Conservation (phyloP, 768 basidiomycete species). For the Lactarius sanguifluus region DNA sequence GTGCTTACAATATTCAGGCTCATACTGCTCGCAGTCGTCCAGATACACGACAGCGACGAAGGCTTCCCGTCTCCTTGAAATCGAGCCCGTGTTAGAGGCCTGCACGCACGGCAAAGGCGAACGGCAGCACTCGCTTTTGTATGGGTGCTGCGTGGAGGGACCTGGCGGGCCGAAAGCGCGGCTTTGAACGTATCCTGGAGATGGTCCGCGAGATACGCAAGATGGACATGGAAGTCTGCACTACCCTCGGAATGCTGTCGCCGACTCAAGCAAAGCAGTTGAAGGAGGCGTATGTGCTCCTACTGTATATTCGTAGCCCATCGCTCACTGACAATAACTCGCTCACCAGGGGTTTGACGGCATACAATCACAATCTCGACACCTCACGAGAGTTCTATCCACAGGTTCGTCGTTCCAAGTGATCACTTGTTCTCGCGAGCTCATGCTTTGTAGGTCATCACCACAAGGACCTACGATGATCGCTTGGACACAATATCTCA, state of each 20-base stretch:
- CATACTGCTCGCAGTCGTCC: slow-evolving; percentile 98
- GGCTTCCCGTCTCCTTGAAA: slow-evolving; percentile 81
- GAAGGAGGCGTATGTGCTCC: slow-evolving; percentile 77
- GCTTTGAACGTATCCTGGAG: slow-evolving; percentile 87
- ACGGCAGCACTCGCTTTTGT: slow-evolving; percentile 96
- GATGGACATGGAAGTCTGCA: slow-evolving; percentile 99
- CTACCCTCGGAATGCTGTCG: slow-evolving; percentile 94
- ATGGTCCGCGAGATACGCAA: slow-evolving; percentile 91
- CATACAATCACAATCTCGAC: slow-evolving; percentile 98
- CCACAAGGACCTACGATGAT: slow-evolving; percentile 92
- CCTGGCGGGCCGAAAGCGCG: slow-evolving; percentile 86
- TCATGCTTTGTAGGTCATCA: slow-evolving; percentile 65
- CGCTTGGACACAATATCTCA: slow-evolving; percentile 85
- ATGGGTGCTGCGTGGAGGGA: slow-evolving; percentile 99
- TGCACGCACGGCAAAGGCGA: slow-evolving; percentile 90
- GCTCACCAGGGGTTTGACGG: slow-evolving; percentile 74
- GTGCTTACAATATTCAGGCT: slow-evolving; percentile 52
- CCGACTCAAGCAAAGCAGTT: slow-evolving; percentile 90
- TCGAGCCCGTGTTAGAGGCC: slow-evolving; percentile 94
- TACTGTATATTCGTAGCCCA: slow-evolving; percentile 1
- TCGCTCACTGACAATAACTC: slow-evolving; percentile 2
- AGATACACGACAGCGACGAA: slow-evolving; percentile 85
- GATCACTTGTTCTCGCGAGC: slow-evolving; percentile 3
- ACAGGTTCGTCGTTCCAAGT: slow-evolving; percentile 48
- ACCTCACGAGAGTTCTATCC: slow-evolving; percentile 98